Base-by-base conservation (phyloP, 257 asterid genomes). In the Pogostemon cablin region DNA sequence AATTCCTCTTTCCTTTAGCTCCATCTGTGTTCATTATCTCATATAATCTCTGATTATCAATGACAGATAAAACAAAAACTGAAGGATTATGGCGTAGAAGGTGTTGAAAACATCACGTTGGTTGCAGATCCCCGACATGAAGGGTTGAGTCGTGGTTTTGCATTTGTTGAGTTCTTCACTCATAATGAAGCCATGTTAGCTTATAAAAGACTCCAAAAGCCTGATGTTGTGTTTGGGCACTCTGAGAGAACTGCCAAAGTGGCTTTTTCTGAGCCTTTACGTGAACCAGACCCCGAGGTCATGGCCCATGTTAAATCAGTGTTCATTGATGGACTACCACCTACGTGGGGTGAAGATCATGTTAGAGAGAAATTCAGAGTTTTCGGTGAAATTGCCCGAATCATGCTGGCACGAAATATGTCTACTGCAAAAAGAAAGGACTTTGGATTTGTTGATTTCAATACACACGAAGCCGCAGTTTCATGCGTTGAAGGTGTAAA, bases 241-340 rank as follows among this genome's bases (percentile, higher is more conserved):
- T 32, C 83, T 17, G 92, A 84, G 61, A 86, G 89, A 69, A 84
- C 89, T 59, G 92, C 81, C 72, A 86, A 84, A 72, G 88, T 86
- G 78, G 89, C 89, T 55, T 86, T 86, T 75, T 88, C 92, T 72
- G 92, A 86, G 72, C 89, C 92, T 72, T 60, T 82, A 46, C 86
- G 86, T 1, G 89, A 84, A 71, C 92, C 92, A 46, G 85, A 84
- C 80, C 89, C 89, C 2, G 87, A 80, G 69, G 85, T 86, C 74
- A 84, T 86, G 92, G 85, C 89, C 58, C 84, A 86, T 75, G 92
- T 86, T 58, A 86, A 86, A 62, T 82, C 92, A 44, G 86, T 86
- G 52, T 86, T 86, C 68, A 67, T 86, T 77, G 92, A 86, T 82
- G 92, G 89, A 37, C 84, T 86, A 52, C 87, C 89, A 49, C 81